A percentile compares a stretch with the other conserved stretches of the same genome.
Evolutionary conservation across 164 flowering plant genomes (phyloP).

Genomic region (Piper longum): DNA sequence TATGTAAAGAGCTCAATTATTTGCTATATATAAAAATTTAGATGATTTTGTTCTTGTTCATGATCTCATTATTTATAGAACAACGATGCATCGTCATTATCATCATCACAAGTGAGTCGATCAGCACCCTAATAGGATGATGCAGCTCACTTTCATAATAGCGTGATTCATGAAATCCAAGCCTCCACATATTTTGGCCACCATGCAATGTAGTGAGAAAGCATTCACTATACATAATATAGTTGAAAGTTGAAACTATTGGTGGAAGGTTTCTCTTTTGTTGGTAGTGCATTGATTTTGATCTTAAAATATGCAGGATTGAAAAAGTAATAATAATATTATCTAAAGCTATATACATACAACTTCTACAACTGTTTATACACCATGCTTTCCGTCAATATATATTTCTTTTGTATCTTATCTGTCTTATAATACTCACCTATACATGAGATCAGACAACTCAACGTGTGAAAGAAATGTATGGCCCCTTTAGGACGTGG

Average conservation of each 20-base stretch:
- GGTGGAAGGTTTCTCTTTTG: too few species aligned
- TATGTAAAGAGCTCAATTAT: not conserved
- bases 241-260: too few species aligned
- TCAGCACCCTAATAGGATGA: not conserved
- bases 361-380: too few species aligned
- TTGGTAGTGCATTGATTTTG: too few species aligned
- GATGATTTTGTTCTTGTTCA: not conserved
- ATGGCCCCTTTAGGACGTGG: conserved; percentile 13
- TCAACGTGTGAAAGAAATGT: conserved; percentile 7
- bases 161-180: not conserved
- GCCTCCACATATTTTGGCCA: not conserved
- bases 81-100: too few species aligned
- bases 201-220: not conserved
- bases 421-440: too few species aligned
- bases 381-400: not conserved
- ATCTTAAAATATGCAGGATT: too few species aligned
- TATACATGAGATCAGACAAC: not conserved
- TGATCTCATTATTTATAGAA: not conserved
- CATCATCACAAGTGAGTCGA: not conserved
- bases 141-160: not conserved
- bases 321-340: too few species aligned
- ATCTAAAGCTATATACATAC: too few species aligned
- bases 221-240: too few species aligned
- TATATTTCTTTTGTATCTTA: too few species aligned
- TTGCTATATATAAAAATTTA: too few species aligned